Evolutionary conservation across 805 yeast species (phyloP).

Genomic region (Candida sanyiensis): DNA sequence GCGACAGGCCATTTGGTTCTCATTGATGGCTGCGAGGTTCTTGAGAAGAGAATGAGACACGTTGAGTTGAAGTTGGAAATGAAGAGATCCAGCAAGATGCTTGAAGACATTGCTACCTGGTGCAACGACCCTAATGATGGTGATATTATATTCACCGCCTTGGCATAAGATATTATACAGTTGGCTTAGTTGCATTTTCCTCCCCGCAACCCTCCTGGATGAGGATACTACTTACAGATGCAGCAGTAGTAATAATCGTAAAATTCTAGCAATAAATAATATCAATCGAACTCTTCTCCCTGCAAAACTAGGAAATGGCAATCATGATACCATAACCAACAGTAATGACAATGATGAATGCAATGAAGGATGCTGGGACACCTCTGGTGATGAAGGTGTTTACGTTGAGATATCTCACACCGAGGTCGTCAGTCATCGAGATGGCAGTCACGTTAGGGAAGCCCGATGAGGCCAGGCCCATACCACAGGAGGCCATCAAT

Average conservation of each 20-base stretch:
- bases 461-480: conserved; percentile 96
- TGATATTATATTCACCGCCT: conserved; percentile 7
- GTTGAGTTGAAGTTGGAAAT: conserved; percentile 57
- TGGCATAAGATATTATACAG: no score
- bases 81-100: conserved; percentile 48
- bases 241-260: no score
- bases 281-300: no score
- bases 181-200: no score
- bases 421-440: conserved; percentile 86
- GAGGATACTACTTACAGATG: no score
- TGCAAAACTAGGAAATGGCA: conserved; percentile 17
- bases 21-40: conserved; percentile 72
- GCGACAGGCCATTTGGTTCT: conserved; percentile 37
- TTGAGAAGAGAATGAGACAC: conserved; percentile 52
- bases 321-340: conserved; percentile 78
- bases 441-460: conserved; percentile 99
- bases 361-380: conserved; percentile 77
- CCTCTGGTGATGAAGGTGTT: conserved; percentile 83
- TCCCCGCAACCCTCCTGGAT: no score
- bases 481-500: conserved; percentile 82
- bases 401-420: conserved; percentile 81
- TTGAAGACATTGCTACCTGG: conserved; percentile 63
- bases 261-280: no score
- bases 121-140: conserved; percentile 45
- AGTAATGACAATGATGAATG: conserved; percentile 65